These are phyloP conservation scores for Eucalyptus pauciflora DNA, from an alignment of 345 rosid genomes.

Conservation along the genomic window DNA sequence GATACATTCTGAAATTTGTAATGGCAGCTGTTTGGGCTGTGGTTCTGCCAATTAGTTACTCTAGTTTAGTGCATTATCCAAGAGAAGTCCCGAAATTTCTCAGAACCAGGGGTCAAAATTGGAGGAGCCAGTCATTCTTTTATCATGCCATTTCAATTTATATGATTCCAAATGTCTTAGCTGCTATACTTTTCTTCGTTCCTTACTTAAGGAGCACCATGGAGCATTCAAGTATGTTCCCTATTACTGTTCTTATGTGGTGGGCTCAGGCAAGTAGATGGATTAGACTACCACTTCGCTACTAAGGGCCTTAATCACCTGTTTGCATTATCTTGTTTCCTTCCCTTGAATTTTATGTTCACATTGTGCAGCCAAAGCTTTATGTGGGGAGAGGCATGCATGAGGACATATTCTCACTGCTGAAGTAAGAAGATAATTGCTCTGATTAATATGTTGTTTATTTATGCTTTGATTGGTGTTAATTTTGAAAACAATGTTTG, in stretches of 20 bases:
- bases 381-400: constrained; percentile 98
- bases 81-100: constrained; percentile 62
- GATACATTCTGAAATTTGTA: constrained; percentile 62
- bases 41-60: constrained; percentile 65
- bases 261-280: constrained; percentile 86
- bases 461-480: background rate
- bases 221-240: constrained; percentile 81
- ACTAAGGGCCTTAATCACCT: background rate
- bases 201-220: constrained; percentile 66
- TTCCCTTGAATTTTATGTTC: background rate
- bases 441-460: background rate
- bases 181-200: constrained; percentile 59
- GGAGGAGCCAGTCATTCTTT: constrained; percentile 59
- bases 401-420: constrained; percentile 73
- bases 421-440: constrained; percentile 50
- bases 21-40: constrained; percentile 87
- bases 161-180: constrained; percentile 65
- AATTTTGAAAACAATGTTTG: background rate
- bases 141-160: constrained; percentile 68
- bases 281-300: background rate
- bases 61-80: constrained; percentile 72
- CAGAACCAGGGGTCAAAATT: constrained; percentile 47
- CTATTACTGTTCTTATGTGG: constrained; percentile 80
- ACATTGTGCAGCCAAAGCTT: constrained; percentile 63
- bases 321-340: background rate